phyloP scores from a whole-genome alignment of 768 basidiomycete species.

The Leccinellum luteum region DNA sequence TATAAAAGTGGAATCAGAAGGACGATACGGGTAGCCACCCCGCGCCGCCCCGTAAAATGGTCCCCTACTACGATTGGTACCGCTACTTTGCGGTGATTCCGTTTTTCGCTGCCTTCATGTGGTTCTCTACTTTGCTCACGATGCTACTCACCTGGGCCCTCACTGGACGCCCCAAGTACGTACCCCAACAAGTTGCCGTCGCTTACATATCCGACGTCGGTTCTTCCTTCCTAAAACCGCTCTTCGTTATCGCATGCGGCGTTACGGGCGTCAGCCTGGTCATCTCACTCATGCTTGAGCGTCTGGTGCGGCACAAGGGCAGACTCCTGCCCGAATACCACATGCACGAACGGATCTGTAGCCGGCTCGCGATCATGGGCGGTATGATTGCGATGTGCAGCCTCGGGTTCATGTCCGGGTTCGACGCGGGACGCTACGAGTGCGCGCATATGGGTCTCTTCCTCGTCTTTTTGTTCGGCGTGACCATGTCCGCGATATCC shows the following conservation, averaged over 20 bases:
- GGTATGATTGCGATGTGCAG: slow-evolving; percentile 62
- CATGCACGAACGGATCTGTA: slow-evolving; percentile 51
- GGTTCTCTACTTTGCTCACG: slow-evolving; percentile 68
- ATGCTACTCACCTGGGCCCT: slow-evolving; percentile 74
- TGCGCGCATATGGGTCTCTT: slow-evolving; percentile 58
- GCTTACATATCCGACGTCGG: slow-evolving; percentile 78
- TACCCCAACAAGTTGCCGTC: slow-evolving; percentile 52
- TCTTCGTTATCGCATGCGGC: slow-evolving; percentile 65
- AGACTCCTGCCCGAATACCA: slow-evolving; percentile 61
- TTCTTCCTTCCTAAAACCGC: slow-evolving; percentile 69
- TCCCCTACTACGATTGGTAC: slow-evolving; percentile 27
- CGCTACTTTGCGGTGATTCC: slow-evolving; percentile 70
- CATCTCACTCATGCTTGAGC: slow-evolving; percentile 56
- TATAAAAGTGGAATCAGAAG: slow-evolving; percentile 4
- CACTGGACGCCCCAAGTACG: slow-evolving; percentile 51
- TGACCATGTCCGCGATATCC: slow-evolving; percentile 70
- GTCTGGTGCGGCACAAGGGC: slow-evolving; percentile 63
- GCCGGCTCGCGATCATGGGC: slow-evolving; percentile 55
- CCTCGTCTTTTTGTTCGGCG: slow-evolving; percentile 70
- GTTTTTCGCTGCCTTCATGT: slow-evolving; percentile 54
- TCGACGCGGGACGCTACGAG: slow-evolving; percentile 59
- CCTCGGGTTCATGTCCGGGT: slow-evolving; percentile 66
- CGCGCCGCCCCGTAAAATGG: slow-evolving; percentile 10
- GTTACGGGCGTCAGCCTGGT: slow-evolving; percentile 64
- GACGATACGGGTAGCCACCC: background rate